Percentiles rank a stretch among this genome's conserved stretches.
phyloP scores from a whole-genome alignment of 805 yeast species.

The Pichia phayaonensis region DNA sequence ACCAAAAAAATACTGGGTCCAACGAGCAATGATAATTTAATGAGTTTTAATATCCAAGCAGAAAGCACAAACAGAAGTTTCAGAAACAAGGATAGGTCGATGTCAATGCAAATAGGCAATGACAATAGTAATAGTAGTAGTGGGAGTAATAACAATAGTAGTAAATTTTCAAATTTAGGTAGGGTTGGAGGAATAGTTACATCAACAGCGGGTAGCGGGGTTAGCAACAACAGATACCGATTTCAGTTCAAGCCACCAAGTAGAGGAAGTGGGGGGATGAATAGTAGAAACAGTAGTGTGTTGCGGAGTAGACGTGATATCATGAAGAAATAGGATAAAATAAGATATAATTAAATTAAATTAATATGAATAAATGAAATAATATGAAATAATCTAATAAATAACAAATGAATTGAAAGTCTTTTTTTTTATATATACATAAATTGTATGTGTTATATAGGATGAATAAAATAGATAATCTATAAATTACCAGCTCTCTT shows the following conservation, averaged over 20 bases:
- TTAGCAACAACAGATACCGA: neutral
- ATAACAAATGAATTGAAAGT: neutral
- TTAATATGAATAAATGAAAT: neutral
- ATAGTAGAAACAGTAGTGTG: neutral
- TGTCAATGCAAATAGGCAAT: neutral
- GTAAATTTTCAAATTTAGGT: neutral
- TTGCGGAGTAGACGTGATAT: neutral
- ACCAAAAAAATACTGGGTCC: neutral
- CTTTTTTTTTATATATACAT: neutral
- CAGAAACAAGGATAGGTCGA: neutral
- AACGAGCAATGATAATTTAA: neutral
- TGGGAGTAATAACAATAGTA: neutral
- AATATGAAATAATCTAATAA: too few species aligned
- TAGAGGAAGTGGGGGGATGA: neutral
- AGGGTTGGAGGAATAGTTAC: neutral
- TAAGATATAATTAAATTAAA: too few species aligned
- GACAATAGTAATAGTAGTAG: neutral
- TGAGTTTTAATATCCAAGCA: slow-evolving; percentile 5
- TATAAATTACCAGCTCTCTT: slow-evolving; percentile 66
- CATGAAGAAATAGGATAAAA: neutral
- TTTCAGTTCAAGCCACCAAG: neutral
- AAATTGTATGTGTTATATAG: neutral
- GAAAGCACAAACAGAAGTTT: slow-evolving; percentile 1
- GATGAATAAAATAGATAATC: neutral
- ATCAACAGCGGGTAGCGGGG: neutral